Conservation (phyloP, 257 asterid genomes). For the Solanum arcanum region DNA sequence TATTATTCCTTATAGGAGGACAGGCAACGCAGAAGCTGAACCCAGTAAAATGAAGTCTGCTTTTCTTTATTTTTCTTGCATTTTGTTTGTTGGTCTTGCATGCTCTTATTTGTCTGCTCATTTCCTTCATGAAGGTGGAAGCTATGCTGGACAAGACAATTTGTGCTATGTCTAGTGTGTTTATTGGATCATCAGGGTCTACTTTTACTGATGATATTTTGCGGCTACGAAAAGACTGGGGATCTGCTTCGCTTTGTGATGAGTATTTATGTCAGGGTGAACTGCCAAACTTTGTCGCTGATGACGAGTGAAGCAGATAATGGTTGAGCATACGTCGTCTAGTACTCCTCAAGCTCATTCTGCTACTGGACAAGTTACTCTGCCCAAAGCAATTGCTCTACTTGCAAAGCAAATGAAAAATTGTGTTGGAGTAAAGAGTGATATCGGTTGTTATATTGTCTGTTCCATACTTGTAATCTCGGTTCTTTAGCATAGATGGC, state of each 20-base stretch:
- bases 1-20: not conserved
- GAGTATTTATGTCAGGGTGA: constrained; percentile 81
- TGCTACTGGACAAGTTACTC: not conserved
- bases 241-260: constrained; percentile 76
- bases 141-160: constrained; percentile 99
- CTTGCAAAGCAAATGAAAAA: not conserved
- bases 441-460: not conserved
- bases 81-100: not conserved
- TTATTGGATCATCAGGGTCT: constrained; percentile 88
- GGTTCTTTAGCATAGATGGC: not conserved
- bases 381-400: not conserved
- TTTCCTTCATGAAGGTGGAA: constrained; percentile 48
- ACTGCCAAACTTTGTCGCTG: constrained; percentile 71
- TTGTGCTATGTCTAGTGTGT: constrained; percentile 81
- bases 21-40: not conserved
- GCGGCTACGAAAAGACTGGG: constrained; percentile 89
- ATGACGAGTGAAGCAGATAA: constrained; percentile 40
- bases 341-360: not conserved
- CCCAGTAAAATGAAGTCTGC: not conserved
- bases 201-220: constrained; percentile 93
- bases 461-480: not conserved
- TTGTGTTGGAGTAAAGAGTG: not conserved
- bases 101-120: not conserved
- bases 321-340: not conserved
- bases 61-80: not conserved